A percentile compares a stretch with the other conserved stretches of the same genome.
These are phyloP conservation scores for Pythium insidiosum DNA, from an alignment of 352 stramenopile species.

Conservation along the genomic window DNA sequence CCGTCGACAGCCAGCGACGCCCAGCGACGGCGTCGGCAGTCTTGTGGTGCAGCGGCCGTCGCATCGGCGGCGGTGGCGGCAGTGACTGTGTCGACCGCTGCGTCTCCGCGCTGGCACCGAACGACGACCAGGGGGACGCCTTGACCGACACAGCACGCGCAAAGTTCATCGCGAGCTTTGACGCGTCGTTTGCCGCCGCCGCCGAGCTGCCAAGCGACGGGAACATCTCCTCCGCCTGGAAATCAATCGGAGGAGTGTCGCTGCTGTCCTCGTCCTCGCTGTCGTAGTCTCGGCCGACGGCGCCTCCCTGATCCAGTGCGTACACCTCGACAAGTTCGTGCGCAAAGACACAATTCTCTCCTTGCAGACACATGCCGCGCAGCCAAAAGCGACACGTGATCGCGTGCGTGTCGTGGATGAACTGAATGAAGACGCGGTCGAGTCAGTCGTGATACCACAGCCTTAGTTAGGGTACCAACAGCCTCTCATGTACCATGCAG, in stretches of 20 bases:
- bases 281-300: constrained; percentile 50
- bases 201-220: constrained; percentile 45
- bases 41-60: constrained; percentile 53
- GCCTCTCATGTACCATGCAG: constrained; percentile 49
- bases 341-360: constrained; percentile 71
- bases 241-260: constrained; percentile 31
- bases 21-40: constrained; percentile 26
- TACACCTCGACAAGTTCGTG: constrained; percentile 79
- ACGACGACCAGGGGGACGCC: constrained; percentile 7
- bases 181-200: constrained; percentile 7
- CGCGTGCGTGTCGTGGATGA: constrained; percentile 75
- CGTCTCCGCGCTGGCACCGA: constrained; percentile 1
- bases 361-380: constrained; percentile 68
- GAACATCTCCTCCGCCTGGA: constrained; percentile 74
- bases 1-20: constrained; percentile 58
- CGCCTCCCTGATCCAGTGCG: constrained; percentile 34
- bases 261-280: constrained; percentile 68
- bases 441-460: too few relatives aligned
- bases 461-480: neutral
- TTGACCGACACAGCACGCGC: constrained; percentile 65
- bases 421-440: constrained; percentile 43
- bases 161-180: constrained; percentile 68
- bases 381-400: constrained; percentile 86
- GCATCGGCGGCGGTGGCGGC: constrained; percentile 7
- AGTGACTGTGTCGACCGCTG: too few relatives aligned